These are phyloP conservation scores for Trichophaea hybrida DNA, from an alignment of 2,329 filamentous ascomycete genomes.

Conservation along the genomic window DNA sequence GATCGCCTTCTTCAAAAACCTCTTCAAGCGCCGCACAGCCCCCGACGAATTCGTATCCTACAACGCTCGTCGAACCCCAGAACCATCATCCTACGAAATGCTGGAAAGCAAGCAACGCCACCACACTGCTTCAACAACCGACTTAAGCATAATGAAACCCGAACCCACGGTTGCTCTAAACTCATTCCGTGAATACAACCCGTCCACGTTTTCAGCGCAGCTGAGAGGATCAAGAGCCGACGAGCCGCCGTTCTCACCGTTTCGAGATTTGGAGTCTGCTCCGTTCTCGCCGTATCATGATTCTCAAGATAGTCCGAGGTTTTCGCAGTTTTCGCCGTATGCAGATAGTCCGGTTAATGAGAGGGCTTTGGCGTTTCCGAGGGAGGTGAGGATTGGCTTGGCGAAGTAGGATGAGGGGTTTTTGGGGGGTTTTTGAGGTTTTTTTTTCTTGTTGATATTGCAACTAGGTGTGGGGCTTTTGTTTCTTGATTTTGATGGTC, in stretches of 20 bases:
- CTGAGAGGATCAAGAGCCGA: conserved; percentile 13
- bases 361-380: not conserved
- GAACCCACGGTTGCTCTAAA: conserved; percentile 11
- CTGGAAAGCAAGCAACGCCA: conserved; percentile 32
- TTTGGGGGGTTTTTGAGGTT: not conserved
- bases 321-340: not conserved
- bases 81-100: conserved; percentile 68
- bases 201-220: conserved; percentile 19
- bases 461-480: too few species aligned
- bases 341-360: not conserved
- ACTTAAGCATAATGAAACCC: conserved; percentile 12
- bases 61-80: conserved; percentile 55
- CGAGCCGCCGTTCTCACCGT: conserved; percentile 12
- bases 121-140: not conserved
- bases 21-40: conserved; percentile 36
- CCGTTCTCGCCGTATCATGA: conserved; percentile 14
- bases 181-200: conserved; percentile 21
- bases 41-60: conserved; percentile 78
- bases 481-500: not conserved
- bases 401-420: not conserved
- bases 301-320: not conserved
- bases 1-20: conserved; percentile 47
- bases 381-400: not conserved
- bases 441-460: not conserved
- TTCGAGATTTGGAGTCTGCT: conserved; percentile 11